Conservation (phyloP, 495 filamentous ascomycete genomes). For the Xanthoparmelia taractica region DNA sequence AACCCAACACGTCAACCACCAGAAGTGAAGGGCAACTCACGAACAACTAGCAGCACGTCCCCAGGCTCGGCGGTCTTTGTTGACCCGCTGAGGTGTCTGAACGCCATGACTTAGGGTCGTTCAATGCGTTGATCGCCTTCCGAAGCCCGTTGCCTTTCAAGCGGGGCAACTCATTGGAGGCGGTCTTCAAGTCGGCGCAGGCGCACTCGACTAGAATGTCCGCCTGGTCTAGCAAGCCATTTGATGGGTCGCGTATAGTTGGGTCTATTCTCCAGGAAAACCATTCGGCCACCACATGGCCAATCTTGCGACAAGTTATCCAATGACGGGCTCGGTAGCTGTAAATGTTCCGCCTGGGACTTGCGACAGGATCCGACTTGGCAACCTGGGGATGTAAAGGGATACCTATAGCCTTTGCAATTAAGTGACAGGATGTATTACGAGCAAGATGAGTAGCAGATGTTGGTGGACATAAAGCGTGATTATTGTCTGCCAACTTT, state of each 20-base stretch:
- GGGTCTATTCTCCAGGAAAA: not conserved
- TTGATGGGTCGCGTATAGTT: conserved; percentile 8
- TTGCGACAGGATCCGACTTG: not conserved
- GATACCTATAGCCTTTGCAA: not conserved
- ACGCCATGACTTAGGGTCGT: conserved; percentile 39
- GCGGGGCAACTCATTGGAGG: conserved; percentile 13
- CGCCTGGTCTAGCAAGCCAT: conserved; percentile 9
- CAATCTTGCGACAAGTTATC: conserved; percentile 26
- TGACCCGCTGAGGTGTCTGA: conserved; percentile 31
- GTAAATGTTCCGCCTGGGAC: not conserved
- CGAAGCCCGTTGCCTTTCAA: not conserved
- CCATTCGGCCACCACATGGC: conserved; percentile 7
- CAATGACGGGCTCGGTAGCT: conserved; percentile 5
- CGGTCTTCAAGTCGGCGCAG: conserved; percentile 16
- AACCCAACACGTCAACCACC: not conserved
- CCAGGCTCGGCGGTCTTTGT: conserved; percentile 50
- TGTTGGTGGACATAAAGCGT: not conserved
- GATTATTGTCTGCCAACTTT: not conserved
- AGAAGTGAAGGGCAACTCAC: conserved; percentile 46
- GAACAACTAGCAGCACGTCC: conserved; percentile 65
- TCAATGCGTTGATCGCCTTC: not conserved
- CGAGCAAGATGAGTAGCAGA: not conserved
- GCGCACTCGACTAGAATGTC: conserved; percentile 16
- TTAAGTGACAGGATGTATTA: not conserved
- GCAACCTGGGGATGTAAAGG: not conserved